Base-by-base conservation (phyloP, 768 basidiomycete species). In the Dentipellis sp. region DNA sequence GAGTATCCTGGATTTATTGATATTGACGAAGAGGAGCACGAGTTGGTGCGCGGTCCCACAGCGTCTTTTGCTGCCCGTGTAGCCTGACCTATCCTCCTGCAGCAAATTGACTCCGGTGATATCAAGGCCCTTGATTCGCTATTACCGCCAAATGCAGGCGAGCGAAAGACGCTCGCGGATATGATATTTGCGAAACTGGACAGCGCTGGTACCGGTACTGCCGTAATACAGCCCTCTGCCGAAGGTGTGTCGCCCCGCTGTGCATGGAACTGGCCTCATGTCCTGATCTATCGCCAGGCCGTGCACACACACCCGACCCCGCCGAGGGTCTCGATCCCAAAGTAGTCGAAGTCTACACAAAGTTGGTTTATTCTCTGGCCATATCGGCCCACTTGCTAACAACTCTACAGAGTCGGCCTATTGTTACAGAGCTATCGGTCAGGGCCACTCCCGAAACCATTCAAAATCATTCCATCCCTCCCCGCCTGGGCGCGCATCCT, bases 391-490 rank as follows among this genome's bases (percentile, higher is more conserved):
- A n/a, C 21, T n/a, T 45, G 48, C 42, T 48, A 23, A 37, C 11
- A 8, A 19, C 9, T 22, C 19, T 6, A 0, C 66, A 97, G 95
- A 74, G 79, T 97, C 54, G 97, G 93, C 16, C 71, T 79, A 57
- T 83, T 94, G 58, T 79, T 99, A 35, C 84, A 80, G 45, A 84
- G 85, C 55, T 97, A 99, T 75, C 91, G 88, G 64, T 94, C 94
- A 12, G 94, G 94, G 0, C 85, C 94, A 1, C 79, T 99, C 1
- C 97, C 97, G 34, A 98, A 98, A 73, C 78, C 94, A 3, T 94
- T 99, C 83, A 99, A 99, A 76, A 88, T 99, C 59, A 89, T 99
- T 48, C 97, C 97, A 19, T 88, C 94, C 10, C 83, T 97, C 22
- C 89, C 92, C 3, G 86, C 90, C 58, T 99, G 97, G 97, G 94